These are phyloP conservation scores for Paralagenidium karlingii DNA, from an alignment of 352 stramenopile genomes.

Conservation along the genomic window DNA sequence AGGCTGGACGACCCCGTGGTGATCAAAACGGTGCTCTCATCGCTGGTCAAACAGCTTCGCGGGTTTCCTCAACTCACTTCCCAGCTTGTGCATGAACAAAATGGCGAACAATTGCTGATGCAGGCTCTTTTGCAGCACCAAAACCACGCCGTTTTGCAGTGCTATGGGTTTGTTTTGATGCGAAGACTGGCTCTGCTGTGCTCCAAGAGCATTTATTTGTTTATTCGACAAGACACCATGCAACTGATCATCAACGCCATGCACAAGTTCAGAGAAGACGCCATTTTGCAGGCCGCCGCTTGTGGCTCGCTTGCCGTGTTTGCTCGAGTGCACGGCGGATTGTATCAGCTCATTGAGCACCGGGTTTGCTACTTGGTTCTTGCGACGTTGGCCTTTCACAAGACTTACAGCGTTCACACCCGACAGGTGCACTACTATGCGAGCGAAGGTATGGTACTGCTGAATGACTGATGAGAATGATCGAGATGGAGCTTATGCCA, in stretches of 20 bases:
- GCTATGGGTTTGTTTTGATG: conserved; percentile 64
- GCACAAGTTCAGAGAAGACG: conserved; percentile 54
- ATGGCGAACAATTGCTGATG: conserved; percentile 40
- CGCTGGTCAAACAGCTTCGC: conserved; percentile 47
- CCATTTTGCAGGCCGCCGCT: conserved; percentile 63
- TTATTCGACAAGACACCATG: conserved; percentile 38
- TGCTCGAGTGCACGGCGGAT: too few species aligned
- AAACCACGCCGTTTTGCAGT: conserved; percentile 64
- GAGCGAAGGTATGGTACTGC: conserved; percentile 48
- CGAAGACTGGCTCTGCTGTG: conserved; percentile 62
- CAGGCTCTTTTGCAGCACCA: conserved; percentile 41
- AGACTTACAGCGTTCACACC: conserved; percentile 72
- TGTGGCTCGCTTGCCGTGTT: conserved; percentile 69
- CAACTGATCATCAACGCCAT: conserved; percentile 40
- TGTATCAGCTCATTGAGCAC: conserved; percentile 29
- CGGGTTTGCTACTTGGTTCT: conserved; percentile 37
- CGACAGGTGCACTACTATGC: conserved; percentile 78
- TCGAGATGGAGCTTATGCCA: too few species aligned
- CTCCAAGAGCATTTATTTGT: conserved; percentile 35
- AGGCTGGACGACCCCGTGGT: conserved; percentile 21
- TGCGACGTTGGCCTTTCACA: conserved; percentile 45
- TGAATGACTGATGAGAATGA: too few species aligned
- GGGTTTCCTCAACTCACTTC: conserved; percentile 49
- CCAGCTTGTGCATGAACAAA: conserved; percentile 27
- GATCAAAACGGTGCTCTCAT: conserved; percentile 49